Evolutionary conservation across 768 basidiomycete genomes (phyloP).

Genomic region (Auriscalpium microsporum): DNA sequence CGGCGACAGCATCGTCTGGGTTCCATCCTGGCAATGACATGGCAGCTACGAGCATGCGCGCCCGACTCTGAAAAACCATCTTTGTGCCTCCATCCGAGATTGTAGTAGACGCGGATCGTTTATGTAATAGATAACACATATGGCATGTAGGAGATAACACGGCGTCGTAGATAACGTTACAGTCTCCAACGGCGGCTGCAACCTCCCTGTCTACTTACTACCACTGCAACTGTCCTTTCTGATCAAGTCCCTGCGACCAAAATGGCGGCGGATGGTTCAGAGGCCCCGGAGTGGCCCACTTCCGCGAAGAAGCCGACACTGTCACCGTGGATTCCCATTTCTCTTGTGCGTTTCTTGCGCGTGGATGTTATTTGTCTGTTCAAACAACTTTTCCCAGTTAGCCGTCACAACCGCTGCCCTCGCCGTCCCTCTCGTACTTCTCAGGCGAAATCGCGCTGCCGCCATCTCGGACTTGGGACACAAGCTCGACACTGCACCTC

Average conservation of each 20-base stretch:
- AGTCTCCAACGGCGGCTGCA: too few relatives aligned
- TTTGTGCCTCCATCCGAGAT: too few relatives aligned
- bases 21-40: too few relatives aligned
- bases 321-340: slow-evolving; percentile 8
- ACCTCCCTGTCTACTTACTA: too few relatives aligned
- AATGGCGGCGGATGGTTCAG: slow-evolving; percentile 8
- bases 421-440: slow-evolving; percentile 22
- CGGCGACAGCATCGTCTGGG: slow-evolving; percentile 25
- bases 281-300: neutral
- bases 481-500: slow-evolving; percentile 15
- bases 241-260: neutral
- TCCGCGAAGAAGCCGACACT: neutral
- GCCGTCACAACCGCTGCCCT: slow-evolving; percentile 25
- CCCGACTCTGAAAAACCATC: too few relatives aligned
- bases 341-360: slow-evolving; percentile 3
- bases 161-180: too few relatives aligned
- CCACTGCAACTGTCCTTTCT: too few relatives aligned
- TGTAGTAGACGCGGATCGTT: too few relatives aligned
- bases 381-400: slow-evolving; percentile 13
- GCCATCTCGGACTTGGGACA: slow-evolving; percentile 9
- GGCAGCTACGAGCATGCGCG: too few relatives aligned
- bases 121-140: too few relatives aligned
- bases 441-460: slow-evolving; percentile 17
- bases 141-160: too few relatives aligned
- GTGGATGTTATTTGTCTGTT: neutral